phyloP scores from a whole-genome alignment of 441 rosid species.

The Populus tomentosa region DNA sequence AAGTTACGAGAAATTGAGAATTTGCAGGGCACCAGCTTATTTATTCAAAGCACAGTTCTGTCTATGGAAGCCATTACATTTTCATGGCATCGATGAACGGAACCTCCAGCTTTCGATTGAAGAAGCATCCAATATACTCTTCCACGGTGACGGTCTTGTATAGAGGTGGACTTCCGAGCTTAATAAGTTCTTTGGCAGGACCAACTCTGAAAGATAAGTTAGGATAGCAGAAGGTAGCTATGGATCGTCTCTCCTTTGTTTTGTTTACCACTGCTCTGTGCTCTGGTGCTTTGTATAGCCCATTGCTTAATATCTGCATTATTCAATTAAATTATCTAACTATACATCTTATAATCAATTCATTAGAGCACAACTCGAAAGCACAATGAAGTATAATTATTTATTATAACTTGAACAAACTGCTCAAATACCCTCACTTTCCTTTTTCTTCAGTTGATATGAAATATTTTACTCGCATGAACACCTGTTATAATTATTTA shows the following conservation, averaged over 20 bases:
- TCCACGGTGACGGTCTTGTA: conserved; percentile 28
- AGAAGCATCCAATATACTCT: conserved; percentile 24
- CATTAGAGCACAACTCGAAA: too few species aligned
- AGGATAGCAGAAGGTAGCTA: conserved; percentile 34
- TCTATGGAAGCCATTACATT: not conserved
- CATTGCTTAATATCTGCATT: conserved; percentile 40
- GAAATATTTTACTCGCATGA: too few species aligned
- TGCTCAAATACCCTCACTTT: not conserved
- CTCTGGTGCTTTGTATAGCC: conserved; percentile 28
- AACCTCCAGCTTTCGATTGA: conserved; percentile 18
- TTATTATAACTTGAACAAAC: not conserved
- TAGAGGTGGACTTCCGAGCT: conserved; percentile 22
- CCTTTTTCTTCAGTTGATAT: not conserved
- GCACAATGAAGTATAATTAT: too few species aligned
- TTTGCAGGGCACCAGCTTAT: too few species aligned
- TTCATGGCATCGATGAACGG: conserved; percentile 29
- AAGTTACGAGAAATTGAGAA: too few species aligned
- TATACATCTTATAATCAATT: too few species aligned
- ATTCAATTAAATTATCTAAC: not conserved
- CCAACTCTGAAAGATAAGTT: conserved; percentile 21
- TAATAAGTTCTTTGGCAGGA: conserved; percentile 21
- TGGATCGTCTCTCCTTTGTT: conserved; percentile 27
- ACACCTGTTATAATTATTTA: too few species aligned
- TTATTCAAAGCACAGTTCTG: not conserved
- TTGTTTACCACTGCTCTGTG: conserved; percentile 36